Evolutionary conservation across 495 filamentous ascomycete species (phyloP).

Genomic region (Lineolata rhizophorae): DNA sequence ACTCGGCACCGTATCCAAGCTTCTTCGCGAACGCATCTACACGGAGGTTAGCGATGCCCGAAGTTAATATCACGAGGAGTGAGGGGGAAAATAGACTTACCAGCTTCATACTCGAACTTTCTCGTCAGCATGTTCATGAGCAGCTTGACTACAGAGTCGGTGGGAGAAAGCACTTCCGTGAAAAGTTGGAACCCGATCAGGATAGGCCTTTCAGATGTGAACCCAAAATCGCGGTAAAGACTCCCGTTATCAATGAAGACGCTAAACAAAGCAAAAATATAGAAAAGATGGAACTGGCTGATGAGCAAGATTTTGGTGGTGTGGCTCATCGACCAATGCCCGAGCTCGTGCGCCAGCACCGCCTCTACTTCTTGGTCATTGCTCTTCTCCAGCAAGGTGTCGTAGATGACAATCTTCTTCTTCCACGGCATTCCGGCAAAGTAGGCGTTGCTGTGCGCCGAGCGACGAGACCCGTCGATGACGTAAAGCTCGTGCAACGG

Average conservation of each 20-base stretch:
- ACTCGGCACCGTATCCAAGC: slow-evolving; percentile 68
- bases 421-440: slow-evolving; percentile 98
- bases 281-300: slow-evolving; percentile 66
- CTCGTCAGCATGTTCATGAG: slow-evolving; percentile 90
- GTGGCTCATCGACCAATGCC: slow-evolving; percentile 90
- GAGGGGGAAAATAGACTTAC: slow-evolving; percentile 22
- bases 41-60: background rate
- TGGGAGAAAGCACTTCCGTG: slow-evolving; percentile 75
- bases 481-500: slow-evolving; percentile 78
- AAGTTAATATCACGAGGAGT: too few species aligned
- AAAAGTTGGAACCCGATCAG: slow-evolving; percentile 94
- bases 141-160: slow-evolving; percentile 80
- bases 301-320: slow-evolving; percentile 83
- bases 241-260: slow-evolving; percentile 92
- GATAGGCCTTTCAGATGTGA: slow-evolving; percentile 65
- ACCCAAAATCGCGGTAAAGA: slow-evolving; percentile 78
- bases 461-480: slow-evolving; percentile 94
- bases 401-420: slow-evolving; percentile 99
- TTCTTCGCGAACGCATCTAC: slow-evolving; percentile 59
- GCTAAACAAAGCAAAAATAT: slow-evolving; percentile 88
- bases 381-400: slow-evolving; percentile 90
- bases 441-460: slow-evolving; percentile 93
- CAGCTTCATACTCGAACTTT: slow-evolving; percentile 86
- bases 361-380: slow-evolving; percentile 80
- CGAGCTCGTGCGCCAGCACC: slow-evolving; percentile 84